These are phyloP conservation scores for Calonectria honghensis DNA, from an alignment of 2,329 filamentous ascomycete genomes.

Conservation along the genomic window DNA sequence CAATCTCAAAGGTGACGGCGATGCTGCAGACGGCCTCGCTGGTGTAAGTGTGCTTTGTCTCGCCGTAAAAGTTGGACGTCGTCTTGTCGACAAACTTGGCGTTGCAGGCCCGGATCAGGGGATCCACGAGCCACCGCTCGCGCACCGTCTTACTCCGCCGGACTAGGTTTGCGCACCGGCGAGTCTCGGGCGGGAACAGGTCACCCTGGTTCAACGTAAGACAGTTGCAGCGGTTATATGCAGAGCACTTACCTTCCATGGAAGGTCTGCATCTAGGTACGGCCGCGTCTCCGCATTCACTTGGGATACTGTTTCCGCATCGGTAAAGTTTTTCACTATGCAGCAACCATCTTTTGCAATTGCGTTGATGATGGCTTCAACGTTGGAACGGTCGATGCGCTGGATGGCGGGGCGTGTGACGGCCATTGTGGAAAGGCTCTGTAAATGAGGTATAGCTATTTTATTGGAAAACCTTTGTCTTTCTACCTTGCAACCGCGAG, in stretches of 20 bases:
- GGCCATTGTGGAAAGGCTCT: conserved; percentile 11
- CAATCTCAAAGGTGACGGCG: conserved; percentile 34
- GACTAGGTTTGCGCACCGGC: conserved; percentile 33
- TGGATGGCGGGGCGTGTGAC: conserved; percentile 34
- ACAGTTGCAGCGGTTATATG: neutral
- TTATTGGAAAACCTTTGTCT: neutral
- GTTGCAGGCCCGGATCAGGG: conserved; percentile 31
- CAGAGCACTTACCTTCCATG: conserved; percentile 23
- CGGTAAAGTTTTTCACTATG: conserved; percentile 36
- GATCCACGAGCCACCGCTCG: conserved; percentile 34
- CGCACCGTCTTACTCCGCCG: conserved; percentile 33
- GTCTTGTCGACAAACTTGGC: conserved; percentile 35
- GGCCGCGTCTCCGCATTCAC: conserved; percentile 37
- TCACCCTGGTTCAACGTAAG: conserved; percentile 16
- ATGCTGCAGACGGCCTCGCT: conserved; percentile 38
- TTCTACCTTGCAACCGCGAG: neutral
- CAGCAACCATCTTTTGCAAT: conserved; percentile 32
- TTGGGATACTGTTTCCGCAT: conserved; percentile 21
- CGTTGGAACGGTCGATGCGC: conserved; percentile 31
- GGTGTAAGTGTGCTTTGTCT: conserved; percentile 33
- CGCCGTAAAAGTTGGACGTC: conserved; percentile 35
- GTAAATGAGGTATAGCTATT: neutral
- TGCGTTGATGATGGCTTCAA: conserved; percentile 33
- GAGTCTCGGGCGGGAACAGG: conserved; percentile 33
- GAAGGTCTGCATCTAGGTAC: conserved; percentile 35